Evolutionary conservation across 2,329 filamentous ascomycete species (phyloP).

Genomic region (Metarhizium album): DNA sequence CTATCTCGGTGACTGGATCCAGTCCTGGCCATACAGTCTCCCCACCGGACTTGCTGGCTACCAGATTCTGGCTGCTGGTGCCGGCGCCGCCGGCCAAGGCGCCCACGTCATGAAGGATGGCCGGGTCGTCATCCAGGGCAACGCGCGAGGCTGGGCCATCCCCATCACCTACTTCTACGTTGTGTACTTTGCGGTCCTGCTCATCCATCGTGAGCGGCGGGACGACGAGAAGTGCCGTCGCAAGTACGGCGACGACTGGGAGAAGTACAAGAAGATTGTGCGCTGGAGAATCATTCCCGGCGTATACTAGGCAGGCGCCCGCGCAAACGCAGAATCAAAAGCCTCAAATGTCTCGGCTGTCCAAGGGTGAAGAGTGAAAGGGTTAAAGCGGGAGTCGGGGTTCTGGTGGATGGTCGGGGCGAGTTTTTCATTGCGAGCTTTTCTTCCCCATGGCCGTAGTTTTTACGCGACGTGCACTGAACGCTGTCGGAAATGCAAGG

Average conservation of each 20-base stretch:
- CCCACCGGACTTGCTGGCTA: conserved; percentile 82
- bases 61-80: conserved; percentile 49
- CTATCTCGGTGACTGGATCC: conserved; percentile 90
- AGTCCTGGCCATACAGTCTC: conserved; percentile 82
- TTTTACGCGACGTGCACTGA: no score
- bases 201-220: conserved; percentile 75
- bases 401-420: no score
- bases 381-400: background rate
- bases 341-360: background rate
- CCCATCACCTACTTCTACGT: conserved; percentile 92
- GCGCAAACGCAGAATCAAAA: background rate
- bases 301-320: conserved; percentile 49
- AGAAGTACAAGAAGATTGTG: conserved; percentile 75
- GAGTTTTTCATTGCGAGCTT: no score
- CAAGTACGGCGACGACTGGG: conserved; percentile 93
- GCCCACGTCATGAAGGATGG: conserved; percentile 48
- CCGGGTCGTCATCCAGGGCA: conserved; percentile 57
- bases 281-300: conserved; percentile 75
- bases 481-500: no score
- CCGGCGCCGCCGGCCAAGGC: conserved; percentile 34
- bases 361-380: no score
- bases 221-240: conserved; percentile 84
- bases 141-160: conserved; percentile 72
- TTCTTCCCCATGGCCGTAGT: no score
- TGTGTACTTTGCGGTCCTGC: conserved; percentile 76